Conservation (phyloP, 2,329 filamentous ascomycete species). For the Beauveria sp. region DNA sequence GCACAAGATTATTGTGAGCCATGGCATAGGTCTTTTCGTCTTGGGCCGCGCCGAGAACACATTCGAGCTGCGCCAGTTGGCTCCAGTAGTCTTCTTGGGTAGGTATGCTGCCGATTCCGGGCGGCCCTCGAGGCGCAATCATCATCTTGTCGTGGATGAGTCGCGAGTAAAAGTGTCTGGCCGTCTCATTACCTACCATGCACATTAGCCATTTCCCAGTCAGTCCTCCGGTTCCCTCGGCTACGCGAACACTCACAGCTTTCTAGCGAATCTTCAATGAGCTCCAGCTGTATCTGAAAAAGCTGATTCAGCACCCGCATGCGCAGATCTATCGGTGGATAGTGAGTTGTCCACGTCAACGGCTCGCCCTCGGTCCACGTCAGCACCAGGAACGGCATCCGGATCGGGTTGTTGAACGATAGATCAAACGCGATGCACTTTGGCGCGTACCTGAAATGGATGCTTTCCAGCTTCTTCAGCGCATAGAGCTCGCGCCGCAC, state of each 20-base stretch:
- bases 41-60: neutral
- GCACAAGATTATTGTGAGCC: neutral
- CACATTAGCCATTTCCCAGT: neutral
- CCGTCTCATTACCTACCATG: neutral
- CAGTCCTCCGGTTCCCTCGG: neutral
- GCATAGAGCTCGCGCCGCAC: neutral
- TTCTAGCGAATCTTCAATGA: neutral
- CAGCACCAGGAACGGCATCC: neutral
- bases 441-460: neutral
- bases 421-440: neutral
- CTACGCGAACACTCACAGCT: neutral
- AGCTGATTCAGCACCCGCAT: neutral
- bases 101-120: neutral
- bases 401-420: neutral
- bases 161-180: neutral
- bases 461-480: neutral
- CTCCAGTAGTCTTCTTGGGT: neutral
- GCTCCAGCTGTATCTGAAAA: neutral
- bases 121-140: neutral
- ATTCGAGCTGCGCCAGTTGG: neutral
- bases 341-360: neutral
- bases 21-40: neutral
- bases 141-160: neutral
- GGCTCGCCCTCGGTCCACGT: neutral
- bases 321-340: neutral